Evolutionary conservation across 495 filamentous ascomycete species (phyloP), one percentile per base, ranked within the genome.

Genomic region (Lentithecium fluviatile): DNA sequence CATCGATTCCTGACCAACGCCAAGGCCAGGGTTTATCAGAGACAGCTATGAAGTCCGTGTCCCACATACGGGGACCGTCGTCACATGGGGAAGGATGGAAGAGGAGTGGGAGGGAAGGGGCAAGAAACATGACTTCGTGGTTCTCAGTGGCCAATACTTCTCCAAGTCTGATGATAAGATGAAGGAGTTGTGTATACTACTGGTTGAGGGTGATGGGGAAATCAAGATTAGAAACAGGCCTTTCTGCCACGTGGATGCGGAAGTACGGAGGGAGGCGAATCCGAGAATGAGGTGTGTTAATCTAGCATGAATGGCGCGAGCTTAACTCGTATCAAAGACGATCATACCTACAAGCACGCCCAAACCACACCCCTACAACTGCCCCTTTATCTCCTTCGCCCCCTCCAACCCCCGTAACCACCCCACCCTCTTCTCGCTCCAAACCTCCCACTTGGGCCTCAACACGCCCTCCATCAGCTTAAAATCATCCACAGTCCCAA

Each of bases 401-500:
- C 51, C 62, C 24, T 60, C 40, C 38, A 57, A 23, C 6, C 13
- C 58, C 32, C 32, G 23, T 12, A 62, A 52, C 63, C 58, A 61
- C 1, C 17, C 19, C 8, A 56, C 52, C 2, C 58, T 19, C 15
- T 58, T 52, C 38, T 66, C 42, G 2, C 34, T 40, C 45, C 52
- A 62, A 26, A 45, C 34, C 58, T 66, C 63, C 1, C 34, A 8
- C 32, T 47, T 42, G 36, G 57, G 63, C 36, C 48, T 57, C 52
- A 66, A 43, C 42, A 55, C 49, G 24, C 52, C 63, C 64, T 67
- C 59, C 13, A 57, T 52, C 55, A 68, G 45, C 37, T 29, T 52
- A 32, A 64, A 64, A 38, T 68, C 60, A 45, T 68, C 65, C 19
- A 68, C 61, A 6, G 55, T 68, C 0, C 65, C 60, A 49, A 68